Percentiles rank a stretch among this genome's conserved stretches.
Conservation (phyloP, 257 asterid species). For the Gentiana dahurica region DNA sequence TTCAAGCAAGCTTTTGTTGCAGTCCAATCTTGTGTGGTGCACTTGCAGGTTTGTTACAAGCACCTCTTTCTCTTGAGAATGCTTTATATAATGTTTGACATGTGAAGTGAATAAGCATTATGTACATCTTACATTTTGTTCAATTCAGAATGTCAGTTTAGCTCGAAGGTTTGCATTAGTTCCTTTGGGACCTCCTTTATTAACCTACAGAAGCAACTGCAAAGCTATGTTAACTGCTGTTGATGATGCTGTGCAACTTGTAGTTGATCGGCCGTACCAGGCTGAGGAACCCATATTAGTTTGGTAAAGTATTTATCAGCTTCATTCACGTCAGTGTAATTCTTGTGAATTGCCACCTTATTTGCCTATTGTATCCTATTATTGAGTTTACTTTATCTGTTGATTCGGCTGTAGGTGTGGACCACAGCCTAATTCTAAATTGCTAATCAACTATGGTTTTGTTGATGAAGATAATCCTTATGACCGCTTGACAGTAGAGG, state of each 20-base stretch:
- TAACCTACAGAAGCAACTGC: slow-evolving; percentile 90
- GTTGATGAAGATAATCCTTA: slow-evolving; percentile 88
- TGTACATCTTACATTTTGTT: slow-evolving; percentile 14
- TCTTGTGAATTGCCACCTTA: background rate
- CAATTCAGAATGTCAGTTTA: slow-evolving; percentile 81
- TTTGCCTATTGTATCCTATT: background rate
- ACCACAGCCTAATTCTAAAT: slow-evolving; percentile 90
- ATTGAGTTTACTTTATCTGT: no score
- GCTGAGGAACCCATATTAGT: slow-evolving; percentile 85
- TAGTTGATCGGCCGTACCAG: slow-evolving; percentile 73
- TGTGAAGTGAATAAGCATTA: background rate
- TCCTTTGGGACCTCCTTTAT: slow-evolving; percentile 87
- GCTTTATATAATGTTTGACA: background rate
- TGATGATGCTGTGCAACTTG: slow-evolving; percentile 80
- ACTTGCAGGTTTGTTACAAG: slow-evolving; percentile 62
- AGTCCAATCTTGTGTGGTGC: slow-evolving; percentile 97
- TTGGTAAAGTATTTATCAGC: slow-evolving; percentile 43
- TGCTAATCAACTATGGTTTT: slow-evolving; percentile 93
- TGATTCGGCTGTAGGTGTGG: slow-evolving; percentile 64
- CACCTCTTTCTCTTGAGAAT: background rate
- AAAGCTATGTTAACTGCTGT: slow-evolving; percentile 88
- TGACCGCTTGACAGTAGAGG: slow-evolving; percentile 87
- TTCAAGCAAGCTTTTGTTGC: slow-evolving; percentile 99
- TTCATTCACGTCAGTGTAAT: background rate
- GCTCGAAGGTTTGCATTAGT: slow-evolving; percentile 96